Evolutionary conservation across 768 basidiomycete genomes (phyloP), one percentile per base, ranked within the genome.

Genomic region (Lenzites betulinus): DNA sequence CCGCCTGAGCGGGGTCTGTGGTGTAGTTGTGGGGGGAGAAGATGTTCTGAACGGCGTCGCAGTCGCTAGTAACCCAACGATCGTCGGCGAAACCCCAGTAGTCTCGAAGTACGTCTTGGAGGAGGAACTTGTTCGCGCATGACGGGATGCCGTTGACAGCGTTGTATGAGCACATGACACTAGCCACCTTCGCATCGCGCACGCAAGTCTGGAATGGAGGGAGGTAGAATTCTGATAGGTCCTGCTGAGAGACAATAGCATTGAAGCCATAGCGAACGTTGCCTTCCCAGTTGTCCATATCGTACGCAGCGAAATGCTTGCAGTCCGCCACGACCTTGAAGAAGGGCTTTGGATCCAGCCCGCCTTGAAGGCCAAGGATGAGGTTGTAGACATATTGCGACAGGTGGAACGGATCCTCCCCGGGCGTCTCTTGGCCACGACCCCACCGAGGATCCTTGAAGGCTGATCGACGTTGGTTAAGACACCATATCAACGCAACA

Each of bases 371-470:
- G 0, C 84, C 84, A 2, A 79, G 70, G 23, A 86, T 77, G 47
- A 85, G 76, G 63, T 79, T 79, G 66, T 78, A 78, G 22, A 83
- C 82, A 60, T 85, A 86, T 72, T 78, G 78, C 0, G 80, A 68
- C 30, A 80, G 73, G 59, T 79, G 82, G 71, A 77, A 83, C 0
- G 83, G 79, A 50, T 86, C 85, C 70, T 86, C 84, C 54, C 84
- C 84, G 7, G 83, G 84, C 0, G 84, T 85, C 70, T 85, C 85
- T 64, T 84, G 83, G 0, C 83, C 83, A 46, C 84, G 75, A 7
- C 84, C 84, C 84, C 85, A 85, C 13, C 83, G 82, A 43, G 85
- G 84, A 61, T 86, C 85, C 58, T 79, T 83, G 76, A 85, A 85
- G 0, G 84, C 62, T 63, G 23, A 33, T 41, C 13, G 22, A 46